Evolutionary conservation across 2,329 filamentous ascomycete species (phyloP).

Genomic region (Helminthosporium solani): DNA sequence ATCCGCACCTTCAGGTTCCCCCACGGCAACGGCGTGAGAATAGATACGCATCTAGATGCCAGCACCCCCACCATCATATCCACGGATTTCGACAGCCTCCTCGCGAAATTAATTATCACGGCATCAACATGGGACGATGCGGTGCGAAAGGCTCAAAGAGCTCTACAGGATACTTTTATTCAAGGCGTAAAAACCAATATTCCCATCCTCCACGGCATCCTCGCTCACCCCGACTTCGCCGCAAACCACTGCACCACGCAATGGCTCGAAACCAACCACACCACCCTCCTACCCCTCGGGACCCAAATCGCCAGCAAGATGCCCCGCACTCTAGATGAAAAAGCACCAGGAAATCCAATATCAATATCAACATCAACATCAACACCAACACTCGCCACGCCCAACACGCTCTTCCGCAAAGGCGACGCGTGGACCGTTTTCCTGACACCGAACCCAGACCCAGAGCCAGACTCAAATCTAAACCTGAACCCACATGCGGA

Average conservation of each 20-base stretch:
- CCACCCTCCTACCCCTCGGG: too few species aligned
- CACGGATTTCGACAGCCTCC: slow-evolving; percentile 59
- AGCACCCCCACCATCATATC: slow-evolving; percentile 49
- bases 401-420: too few species aligned
- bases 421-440: slow-evolving; percentile 61
- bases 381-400: too few species aligned
- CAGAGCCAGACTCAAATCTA: too few species aligned
- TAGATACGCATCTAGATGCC: slow-evolving; percentile 57
- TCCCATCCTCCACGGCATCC: slow-evolving; percentile 55
- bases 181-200: slow-evolving; percentile 57
- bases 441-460: slow-evolving; percentile 2
- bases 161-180: slow-evolving; percentile 58
- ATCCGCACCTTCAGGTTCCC: slow-evolving; percentile 57
- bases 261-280: slow-evolving; percentile 60
- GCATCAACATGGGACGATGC: slow-evolving; percentile 54
- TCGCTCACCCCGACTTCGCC: slow-evolving; percentile 53
- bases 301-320: too few species aligned
- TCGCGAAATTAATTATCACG: slow-evolving; percentile 62
- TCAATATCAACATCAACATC: too few species aligned
- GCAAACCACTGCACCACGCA: slow-evolving; percentile 54
- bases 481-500: too few species aligned
- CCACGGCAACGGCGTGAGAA: slow-evolving; percentile 57
- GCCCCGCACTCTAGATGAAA: too few species aligned
- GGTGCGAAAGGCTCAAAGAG: slow-evolving; percentile 56
- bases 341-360: too few species aligned